Base-by-base conservation (phyloP, 768 basidiomycete genomes). In the Lactifluus echinatus region DNA sequence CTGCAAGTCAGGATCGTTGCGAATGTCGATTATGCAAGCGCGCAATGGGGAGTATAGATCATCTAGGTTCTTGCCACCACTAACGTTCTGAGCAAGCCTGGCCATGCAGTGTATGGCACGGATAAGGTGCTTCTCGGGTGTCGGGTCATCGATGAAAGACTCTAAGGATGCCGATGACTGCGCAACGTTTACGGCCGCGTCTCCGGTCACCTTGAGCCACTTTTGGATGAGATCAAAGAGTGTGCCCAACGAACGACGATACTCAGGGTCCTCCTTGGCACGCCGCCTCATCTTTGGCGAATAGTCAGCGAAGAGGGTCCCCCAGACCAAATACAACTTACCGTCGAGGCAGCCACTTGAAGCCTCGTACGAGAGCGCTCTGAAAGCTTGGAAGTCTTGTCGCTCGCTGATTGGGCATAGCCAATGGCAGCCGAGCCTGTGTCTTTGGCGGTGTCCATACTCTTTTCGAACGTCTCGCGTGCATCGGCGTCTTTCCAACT, bases 381-480 rank as follows among this genome's bases (percentile, higher is more conserved):
- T 5, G 73, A 71, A 0, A 65, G 68, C 2, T 73, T 70, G 3
- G 75, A 73, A 0, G 68, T 66, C 63, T 85, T 81, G 3, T 73
- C 72, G 0, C 72, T 73, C 3, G 79, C 83, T 23, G 34, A 37
- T 28, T 63, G 62, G 3, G 50, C 49, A 3, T 43, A 44, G 31
- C 62, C 62, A 26, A 88, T 87, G 8, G 75, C 76, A 31, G 72
- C 72, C 0, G 76, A 78, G 8, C 87, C 87, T 0, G 72, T 74
- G 11, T 71, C 75, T 66, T 84, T 87, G 10, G 79, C 72, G 0
- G 76, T 76, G 29, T 87, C 87, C 80, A 88, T 83, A 0, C 81
- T 76, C 61, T 79, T 79, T 69, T 86, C 82, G 66, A 84, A 89
- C 26, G 75, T 73, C 7, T 74, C 75, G 65, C 78, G 79, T 3